Base-by-base conservation (phyloP, 2,329 filamentous ascomycete genomes). In the Didymella exigua region DNA sequence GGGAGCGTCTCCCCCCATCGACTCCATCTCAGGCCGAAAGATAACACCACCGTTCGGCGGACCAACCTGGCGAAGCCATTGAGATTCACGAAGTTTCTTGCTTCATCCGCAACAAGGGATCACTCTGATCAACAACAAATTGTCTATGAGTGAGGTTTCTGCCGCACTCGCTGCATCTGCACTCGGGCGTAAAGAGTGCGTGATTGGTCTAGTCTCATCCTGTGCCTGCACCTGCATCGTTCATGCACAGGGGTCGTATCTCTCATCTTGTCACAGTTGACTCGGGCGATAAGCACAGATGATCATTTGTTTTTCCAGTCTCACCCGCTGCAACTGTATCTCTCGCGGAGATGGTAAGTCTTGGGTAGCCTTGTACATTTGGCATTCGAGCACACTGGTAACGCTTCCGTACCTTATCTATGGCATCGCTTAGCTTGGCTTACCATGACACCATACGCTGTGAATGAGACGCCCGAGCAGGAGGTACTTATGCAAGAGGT, bases 351-450 rank as follows among this genome's bases (percentile, higher is more conserved):
- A 45, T 40, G 41, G 33, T 16, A 26, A 26, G 44, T 18, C 26
- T 36, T 38, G 14, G 38, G 24, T 26, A 31, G 21, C 45, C 37
- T n/a, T 45, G 51, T 48, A 30, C 45, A 45, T 46, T 13, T 30
- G 40, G 18, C 46, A 23, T 14, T 41, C 16, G 38, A 41, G 34
- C 29, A 27, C 21, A 10, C 45, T 49, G 40, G 41, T 27, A 36
- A 21, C 5, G 23, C 34, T 37, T 52, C 50, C 47, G 42, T 41
- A 34, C 18, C 27, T 45, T 49, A 49, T 60, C 53, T 51, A 48
- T 55, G 51, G 45, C 23, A 45, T 57, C 58, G 59, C 59, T 66
- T 63, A 63, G 49, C 48, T 55, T 40, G 14, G 31, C 40, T 46
- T 48, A 21, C 24, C 18, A 30, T 51, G 47, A 13, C 31, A 44